Evolutionary conservation across 2,329 filamentous ascomycete genomes (phyloP).

Genomic region (Penicillium expansum): DNA sequence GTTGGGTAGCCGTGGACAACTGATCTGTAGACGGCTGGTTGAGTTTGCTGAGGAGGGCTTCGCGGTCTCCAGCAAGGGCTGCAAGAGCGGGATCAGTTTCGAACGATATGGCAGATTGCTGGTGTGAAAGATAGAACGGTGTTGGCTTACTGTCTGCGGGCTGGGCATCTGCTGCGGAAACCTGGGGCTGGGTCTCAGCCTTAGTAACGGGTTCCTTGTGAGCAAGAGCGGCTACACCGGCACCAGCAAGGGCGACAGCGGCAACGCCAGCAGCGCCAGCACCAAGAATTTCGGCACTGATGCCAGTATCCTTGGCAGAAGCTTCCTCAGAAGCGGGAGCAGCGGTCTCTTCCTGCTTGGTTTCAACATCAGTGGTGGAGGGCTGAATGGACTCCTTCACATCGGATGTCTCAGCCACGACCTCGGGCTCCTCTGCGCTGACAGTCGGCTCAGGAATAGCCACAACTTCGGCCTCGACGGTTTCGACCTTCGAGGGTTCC

Average conservation of each 20-base stretch:
- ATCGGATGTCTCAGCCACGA: background rate
- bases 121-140: slow-evolving; percentile 16
- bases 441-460: background rate
- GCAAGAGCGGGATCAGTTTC: slow-evolving; percentile 32
- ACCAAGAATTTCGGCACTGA: slow-evolving; percentile 27
- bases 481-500: background rate
- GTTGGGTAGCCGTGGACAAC: slow-evolving; percentile 72
- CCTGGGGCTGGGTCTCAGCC: slow-evolving; percentile 15
- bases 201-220: slow-evolving; percentile 15
- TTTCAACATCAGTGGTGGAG: background rate
- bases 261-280: slow-evolving; percentile 28
- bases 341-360: slow-evolving; percentile 11
- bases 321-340: slow-evolving; percentile 2
- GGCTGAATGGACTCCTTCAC: slow-evolving; percentile 1
- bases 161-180: slow-evolving; percentile 17
- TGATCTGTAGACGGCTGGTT: slow-evolving; percentile 33
- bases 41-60: slow-evolving; percentile 33
- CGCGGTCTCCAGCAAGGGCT: slow-evolving; percentile 34
- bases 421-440: background rate
- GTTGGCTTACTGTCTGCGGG: slow-evolving; percentile 25
- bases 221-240: slow-evolving; percentile 21
- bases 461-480: background rate
- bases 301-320: slow-evolving; percentile 17
- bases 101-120: slow-evolving; percentile 30
- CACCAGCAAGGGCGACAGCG: slow-evolving; percentile 24